Evolutionary conservation across 805 yeast species (phyloP), one percentile per base, ranked within the genome.

Genomic region (Metschnikowia hibisci): DNA sequence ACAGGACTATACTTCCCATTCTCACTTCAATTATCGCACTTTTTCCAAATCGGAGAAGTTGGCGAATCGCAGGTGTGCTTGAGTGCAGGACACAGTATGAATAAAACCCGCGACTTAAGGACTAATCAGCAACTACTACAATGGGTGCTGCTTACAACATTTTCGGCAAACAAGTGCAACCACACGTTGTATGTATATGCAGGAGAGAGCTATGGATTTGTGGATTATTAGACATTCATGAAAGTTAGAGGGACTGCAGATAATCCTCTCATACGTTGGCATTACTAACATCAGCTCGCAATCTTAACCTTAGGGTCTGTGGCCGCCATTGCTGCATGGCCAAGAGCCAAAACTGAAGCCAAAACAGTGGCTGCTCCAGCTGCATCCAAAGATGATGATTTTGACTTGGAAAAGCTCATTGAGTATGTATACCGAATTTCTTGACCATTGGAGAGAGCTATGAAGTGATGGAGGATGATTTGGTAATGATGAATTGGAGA

Each of bases 131-230:
- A 33, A 18, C 37, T 20, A 38, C 27, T 42, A 52, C 28, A 43
- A 69, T 69, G 74, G 74, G 62, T 52, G 58, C 71, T 39, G 65
- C 72, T 47, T 69, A 69, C 49, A 66, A 69, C 37, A 63, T 69
- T 43, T 63, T 69, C 34, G 75, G 75, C 44, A 69, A 51, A 58
- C 72, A 69, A 60, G 75, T 69, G 48, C 74, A 71, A 45, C 61
- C 75, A 32, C 73, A 69, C 53, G 52, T 66, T 46, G 75, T 69
- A 68, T 16, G 75, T 67, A 29, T 29, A 20, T 20, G 4, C 23
- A 20, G 23, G 23, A 8, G 23, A 2, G n/a, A n/a, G n/a, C n/a
- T n/a, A n/a, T n/a, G n/a, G n/a, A n/a, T n/a, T n/a, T n/a, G n/a
- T n/a, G n/a, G n/a, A n/a, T n/a, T n/a, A n/a, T n/a, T n/a, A n/a